A percentile compares a stretch with the other conserved stretches of the same genome.
Conservation (phyloP, 345 rosid genomes). For the Corymbia maculata region DNA sequence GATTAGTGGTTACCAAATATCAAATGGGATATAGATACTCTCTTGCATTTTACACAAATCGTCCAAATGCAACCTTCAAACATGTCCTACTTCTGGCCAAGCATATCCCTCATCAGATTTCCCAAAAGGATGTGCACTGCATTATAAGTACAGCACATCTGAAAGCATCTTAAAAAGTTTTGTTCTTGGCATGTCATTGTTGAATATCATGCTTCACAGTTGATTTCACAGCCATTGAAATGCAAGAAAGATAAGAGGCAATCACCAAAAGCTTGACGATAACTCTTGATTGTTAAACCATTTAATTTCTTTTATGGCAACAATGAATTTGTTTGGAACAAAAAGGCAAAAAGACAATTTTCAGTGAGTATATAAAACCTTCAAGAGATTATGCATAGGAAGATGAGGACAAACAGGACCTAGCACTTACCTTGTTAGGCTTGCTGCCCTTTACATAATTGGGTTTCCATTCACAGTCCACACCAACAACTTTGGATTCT, state of each 20-base stretch:
- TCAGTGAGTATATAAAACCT: background rate
- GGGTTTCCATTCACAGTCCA: slow-evolving; percentile 99
- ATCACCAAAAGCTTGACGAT: background rate
- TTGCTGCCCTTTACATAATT: slow-evolving; percentile 63
- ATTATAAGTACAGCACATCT: background rate
- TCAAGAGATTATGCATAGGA: background rate
- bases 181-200: background rate
- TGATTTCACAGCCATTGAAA: background rate
- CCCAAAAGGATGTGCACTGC: background rate
- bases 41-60: background rate
- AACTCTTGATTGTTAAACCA: background rate
- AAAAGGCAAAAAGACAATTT: background rate
- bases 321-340: background rate
- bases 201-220: background rate
- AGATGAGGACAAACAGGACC: background rate
- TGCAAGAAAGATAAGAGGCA: background rate
- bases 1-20: background rate
- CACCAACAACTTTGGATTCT: slow-evolving; percentile 66
- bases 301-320: background rate
- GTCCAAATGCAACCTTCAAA: background rate
- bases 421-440: slow-evolving; percentile 55
- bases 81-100: background rate
- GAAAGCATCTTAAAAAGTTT: background rate
- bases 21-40: background rate
- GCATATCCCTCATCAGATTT: background rate